Evolutionary conservation across 225 moss, liverwort and hornwort genomes (phyloP).

Genomic region (Physcomitrium patens): DNA sequence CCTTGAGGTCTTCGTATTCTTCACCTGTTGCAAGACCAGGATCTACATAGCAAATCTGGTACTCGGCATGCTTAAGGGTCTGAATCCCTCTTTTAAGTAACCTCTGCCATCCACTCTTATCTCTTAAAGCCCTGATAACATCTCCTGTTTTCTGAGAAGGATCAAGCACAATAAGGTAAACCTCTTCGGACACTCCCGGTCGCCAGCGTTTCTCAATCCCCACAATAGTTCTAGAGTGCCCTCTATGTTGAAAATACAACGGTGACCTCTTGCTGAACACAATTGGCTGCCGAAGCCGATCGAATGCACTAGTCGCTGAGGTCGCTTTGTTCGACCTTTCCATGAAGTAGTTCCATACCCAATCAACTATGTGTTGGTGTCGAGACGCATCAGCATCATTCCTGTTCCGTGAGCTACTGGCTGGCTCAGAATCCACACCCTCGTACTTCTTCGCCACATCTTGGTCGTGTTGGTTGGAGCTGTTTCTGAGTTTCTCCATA

Average conservation of each 20-base stretch:
- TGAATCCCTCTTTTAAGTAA: conserved; percentile 62
- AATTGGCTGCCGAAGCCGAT: conserved; percentile 52
- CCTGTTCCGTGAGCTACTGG: conserved; percentile 23
- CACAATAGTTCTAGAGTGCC: conserved; percentile 83
- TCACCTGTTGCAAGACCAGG: conserved; percentile 62
- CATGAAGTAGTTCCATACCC: conserved; percentile 88
- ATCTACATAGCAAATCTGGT: conserved; percentile 83
- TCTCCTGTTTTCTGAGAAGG: conserved; percentile 71
- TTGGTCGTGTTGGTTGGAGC: conserved; percentile 38
- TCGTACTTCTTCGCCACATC: conserved; percentile 45
- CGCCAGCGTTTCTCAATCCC: conserved; percentile 71
- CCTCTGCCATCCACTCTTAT: conserved; percentile 66
- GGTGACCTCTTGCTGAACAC: conserved; percentile 69
- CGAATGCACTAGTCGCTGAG: conserved; percentile 35
- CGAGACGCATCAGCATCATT: conserved; percentile 23
- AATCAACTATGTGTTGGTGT: conserved; percentile 74
- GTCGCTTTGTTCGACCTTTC: conserved; percentile 36
- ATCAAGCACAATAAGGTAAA: conserved; percentile 68
- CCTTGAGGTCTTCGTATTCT: conserved; percentile 71
- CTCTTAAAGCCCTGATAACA: conserved; percentile 52
- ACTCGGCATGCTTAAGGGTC: conserved; percentile 68
- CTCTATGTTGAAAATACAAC: conserved; percentile 78
- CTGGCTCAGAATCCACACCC: conserved; percentile 34
- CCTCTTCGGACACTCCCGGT: conserved; percentile 45
- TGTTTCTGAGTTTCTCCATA: conserved; percentile 52